phyloP scores from a whole-genome alignment of 805 yeast genomes.

The Saccharomyces cerevisiae region DNA sequence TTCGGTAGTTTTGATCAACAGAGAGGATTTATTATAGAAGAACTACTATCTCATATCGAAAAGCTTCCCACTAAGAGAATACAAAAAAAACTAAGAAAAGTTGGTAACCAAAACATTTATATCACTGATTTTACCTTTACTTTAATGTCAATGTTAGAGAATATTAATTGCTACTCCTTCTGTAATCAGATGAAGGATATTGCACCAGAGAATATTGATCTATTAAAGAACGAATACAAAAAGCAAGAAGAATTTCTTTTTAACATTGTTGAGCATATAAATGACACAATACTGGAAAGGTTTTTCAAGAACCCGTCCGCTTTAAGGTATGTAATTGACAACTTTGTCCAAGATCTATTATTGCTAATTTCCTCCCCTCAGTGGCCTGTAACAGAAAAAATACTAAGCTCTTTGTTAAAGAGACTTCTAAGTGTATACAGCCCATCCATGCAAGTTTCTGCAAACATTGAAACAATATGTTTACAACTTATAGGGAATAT shows the following conservation, averaged over 20 bases:
- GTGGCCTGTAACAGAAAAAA: slow-evolving; percentile 51
- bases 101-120: slow-evolving; percentile 7
- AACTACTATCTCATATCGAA: slow-evolving; percentile 45
- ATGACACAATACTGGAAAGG: slow-evolving; percentile 16
- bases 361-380: slow-evolving; percentile 44
- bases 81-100: slow-evolving; percentile 17
- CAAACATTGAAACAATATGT: slow-evolving; percentile 41
- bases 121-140: slow-evolving; percentile 26
- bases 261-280: slow-evolving; percentile 17
- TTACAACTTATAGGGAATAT: slow-evolving; percentile 56
- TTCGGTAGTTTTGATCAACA: slow-evolving; percentile 43
- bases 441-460: slow-evolving; percentile 32
- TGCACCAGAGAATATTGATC: neutral
- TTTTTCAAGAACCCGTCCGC: slow-evolving; percentile 24
- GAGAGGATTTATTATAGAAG: slow-evolving; percentile 51
- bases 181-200: neutral
- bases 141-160: slow-evolving; percentile 21
- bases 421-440: slow-evolving; percentile 35
- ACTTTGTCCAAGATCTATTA: slow-evolving; percentile 49
- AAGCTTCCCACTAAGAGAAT: slow-evolving; percentile 40
- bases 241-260: slow-evolving; percentile 4
- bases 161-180: slow-evolving; percentile 13
- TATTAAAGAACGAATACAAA: neutral
- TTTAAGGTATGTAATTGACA: slow-evolving; percentile 38
- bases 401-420: slow-evolving; percentile 40